phyloP scores from a whole-genome alignment of 805 yeast genomes.

The Nakazawaea wickerhamii region DNA sequence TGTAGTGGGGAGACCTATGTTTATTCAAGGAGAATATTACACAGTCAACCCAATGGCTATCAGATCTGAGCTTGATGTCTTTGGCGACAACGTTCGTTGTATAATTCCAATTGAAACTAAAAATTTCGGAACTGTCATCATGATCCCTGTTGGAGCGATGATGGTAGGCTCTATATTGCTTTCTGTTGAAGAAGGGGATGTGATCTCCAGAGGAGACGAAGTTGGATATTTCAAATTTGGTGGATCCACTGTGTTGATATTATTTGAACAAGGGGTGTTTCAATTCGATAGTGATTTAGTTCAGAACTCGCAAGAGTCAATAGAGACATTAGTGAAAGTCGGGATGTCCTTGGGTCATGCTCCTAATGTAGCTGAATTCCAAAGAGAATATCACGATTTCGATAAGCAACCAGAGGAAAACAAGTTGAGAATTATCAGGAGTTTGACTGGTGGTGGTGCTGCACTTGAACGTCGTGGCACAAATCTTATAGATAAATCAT shows the following conservation, averaged over 20 bases:
- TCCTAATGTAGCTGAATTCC: constrained; percentile 41
- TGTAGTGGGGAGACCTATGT: constrained; percentile 53
- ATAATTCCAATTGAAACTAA: constrained; percentile 71
- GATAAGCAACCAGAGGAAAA: constrained; percentile 40
- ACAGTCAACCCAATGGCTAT: constrained; percentile 98
- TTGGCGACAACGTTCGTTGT: constrained; percentile 83
- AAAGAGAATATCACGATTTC: constrained; percentile 42
- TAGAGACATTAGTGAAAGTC: constrained; percentile 81
- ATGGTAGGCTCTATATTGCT: constrained; percentile 92
- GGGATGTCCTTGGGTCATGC: constrained; percentile 91
- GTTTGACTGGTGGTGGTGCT: constrained; percentile 57
- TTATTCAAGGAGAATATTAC: constrained; percentile 85
- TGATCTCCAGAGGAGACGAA: constrained; percentile 67
- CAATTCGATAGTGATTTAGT: constrained; percentile 69
- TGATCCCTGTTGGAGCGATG: constrained; percentile 94
- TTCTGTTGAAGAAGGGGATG: constrained; percentile 56
- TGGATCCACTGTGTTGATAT: constrained; percentile 76
- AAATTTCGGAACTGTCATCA: constrained; percentile 71
- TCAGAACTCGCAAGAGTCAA: constrained; percentile 57
- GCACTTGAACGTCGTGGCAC: constrained; percentile 11
- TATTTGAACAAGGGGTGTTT: constrained; percentile 50
- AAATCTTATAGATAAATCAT: constrained; percentile 9
- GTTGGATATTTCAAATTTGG: constrained; percentile 95
- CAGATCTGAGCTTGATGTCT: constrained; percentile 81
- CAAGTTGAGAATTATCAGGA: constrained; percentile 46